Conservation (phyloP, 176 grass and related monocot genomes). For the Tillandsia fasciculata region DNA sequence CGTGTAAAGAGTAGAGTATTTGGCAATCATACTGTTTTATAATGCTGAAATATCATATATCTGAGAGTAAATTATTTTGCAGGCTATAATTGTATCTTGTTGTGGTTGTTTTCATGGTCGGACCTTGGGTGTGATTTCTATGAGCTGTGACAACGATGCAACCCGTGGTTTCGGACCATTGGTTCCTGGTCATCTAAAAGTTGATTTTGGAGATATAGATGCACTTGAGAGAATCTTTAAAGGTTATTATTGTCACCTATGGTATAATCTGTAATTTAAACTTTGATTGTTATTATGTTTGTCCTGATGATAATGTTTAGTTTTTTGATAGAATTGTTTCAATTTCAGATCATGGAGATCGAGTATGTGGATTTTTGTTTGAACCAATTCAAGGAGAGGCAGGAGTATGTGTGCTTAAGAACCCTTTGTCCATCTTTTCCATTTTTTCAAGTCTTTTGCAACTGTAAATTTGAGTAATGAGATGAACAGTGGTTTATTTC, state of each 20-base stretch:
- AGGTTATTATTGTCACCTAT: constrained; percentile 29
- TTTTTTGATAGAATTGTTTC: constrained; percentile 6
- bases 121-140: constrained; percentile 82
- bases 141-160: constrained; percentile 99
- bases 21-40: background rate
- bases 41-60: background rate
- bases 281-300: background rate
- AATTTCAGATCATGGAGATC: constrained; percentile 63
- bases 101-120: constrained; percentile 96
- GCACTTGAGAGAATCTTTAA: constrained; percentile 69
- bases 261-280: background rate
- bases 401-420: constrained; percentile 52
- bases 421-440: background rate
- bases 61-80: constrained; percentile 15
- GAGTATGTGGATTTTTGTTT: constrained; percentile 84
- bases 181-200: constrained; percentile 91
- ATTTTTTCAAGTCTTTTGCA: background rate
- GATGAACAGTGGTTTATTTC: background rate
- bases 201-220: constrained; percentile 85
- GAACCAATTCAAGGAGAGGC: constrained; percentile 99
- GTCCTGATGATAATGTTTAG: background rate
- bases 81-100: constrained; percentile 91
- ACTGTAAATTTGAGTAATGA: background rate
- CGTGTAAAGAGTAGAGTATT: background rate
- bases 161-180: constrained; percentile 85